Evolutionary conservation across 805 yeast species (phyloP).

Genomic region (Yarrowia divulgata): DNA sequence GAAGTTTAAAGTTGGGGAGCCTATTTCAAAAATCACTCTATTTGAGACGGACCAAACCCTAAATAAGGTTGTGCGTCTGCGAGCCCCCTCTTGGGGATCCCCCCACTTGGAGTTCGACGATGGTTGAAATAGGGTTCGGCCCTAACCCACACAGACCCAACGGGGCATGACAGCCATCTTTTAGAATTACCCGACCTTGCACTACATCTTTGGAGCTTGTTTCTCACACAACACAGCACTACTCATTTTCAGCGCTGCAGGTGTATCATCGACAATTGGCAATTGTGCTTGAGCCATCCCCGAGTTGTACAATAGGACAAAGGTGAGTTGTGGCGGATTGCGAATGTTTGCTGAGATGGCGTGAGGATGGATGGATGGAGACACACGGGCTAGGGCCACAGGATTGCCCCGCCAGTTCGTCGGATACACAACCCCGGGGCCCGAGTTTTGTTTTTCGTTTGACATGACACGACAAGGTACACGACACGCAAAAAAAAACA

Average conservation of each 20-base stretch:
- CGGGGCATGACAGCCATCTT: slow-evolving; percentile 25
- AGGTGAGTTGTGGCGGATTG: neutral
- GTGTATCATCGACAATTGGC: slow-evolving; percentile 27
- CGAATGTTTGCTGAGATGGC: too few species aligned
- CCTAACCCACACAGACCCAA: slow-evolving; percentile 27
- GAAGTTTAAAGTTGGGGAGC: neutral
- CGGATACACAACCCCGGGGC: too few species aligned
- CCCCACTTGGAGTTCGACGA: slow-evolving; percentile 31
- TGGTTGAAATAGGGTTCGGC: neutral
- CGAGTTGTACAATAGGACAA: slow-evolving; percentile 25
- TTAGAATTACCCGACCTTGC: slow-evolving; percentile 39
- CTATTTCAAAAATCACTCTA: slow-evolving; percentile 1
- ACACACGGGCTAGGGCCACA: too few species aligned
- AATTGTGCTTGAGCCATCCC: slow-evolving; percentile 34
- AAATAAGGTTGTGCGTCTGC: neutral
- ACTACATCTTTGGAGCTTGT: slow-evolving; percentile 26
- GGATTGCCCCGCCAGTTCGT: too few species aligned
- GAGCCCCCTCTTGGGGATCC: neutral
- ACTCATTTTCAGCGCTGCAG: slow-evolving; percentile 24
- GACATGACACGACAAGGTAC: slow-evolving; percentile 8
- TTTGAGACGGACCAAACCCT: neutral
- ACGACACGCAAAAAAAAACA: neutral
- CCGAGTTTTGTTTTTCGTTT: too few species aligned
- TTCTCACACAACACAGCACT: slow-evolving; percentile 33
- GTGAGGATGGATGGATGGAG: too few species aligned